phyloP scores from a whole-genome alignment of 176 grass and related monocot species.

The Phragmites australis region DNA sequence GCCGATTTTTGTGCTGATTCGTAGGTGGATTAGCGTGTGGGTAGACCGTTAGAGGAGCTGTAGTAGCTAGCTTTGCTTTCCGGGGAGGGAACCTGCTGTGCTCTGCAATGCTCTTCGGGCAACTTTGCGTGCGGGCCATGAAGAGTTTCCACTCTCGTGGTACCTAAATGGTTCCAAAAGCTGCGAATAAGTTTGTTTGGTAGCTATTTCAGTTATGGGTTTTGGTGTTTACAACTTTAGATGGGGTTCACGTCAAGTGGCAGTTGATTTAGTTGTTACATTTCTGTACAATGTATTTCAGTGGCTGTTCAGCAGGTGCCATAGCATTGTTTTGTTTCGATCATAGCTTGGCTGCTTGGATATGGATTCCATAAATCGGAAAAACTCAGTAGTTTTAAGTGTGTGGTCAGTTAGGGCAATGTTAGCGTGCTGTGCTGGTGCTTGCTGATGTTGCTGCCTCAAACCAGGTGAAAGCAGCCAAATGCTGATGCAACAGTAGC shows the following conservation, averaged over 20 bases:
- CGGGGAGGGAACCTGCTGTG: background rate
- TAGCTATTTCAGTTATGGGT: background rate
- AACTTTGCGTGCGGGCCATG: constrained; percentile 35
- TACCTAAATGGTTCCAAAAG: background rate
- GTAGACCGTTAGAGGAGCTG: background rate
- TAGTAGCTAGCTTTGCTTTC: constrained; percentile 11
- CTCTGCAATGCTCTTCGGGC: background rate
- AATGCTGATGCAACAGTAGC: background rate
- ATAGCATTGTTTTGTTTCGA: background rate
- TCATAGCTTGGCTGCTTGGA: background rate
- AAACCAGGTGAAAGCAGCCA: background rate
- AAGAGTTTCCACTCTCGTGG: background rate
- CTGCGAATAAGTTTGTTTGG: background rate
- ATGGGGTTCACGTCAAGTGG: constrained; percentile 29
- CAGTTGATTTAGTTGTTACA: background rate
- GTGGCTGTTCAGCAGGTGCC: background rate
- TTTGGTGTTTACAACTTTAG: background rate
- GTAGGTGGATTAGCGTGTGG: background rate
- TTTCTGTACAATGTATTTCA: background rate
- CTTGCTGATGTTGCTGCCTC: background rate
- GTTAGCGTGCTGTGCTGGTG: background rate
- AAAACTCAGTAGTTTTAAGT: background rate
- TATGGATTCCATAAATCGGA: background rate
- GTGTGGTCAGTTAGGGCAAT: background rate
- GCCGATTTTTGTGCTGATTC: background rate